phyloP scores from a whole-genome alignment of 2,329 filamentous ascomycete species.

The Plenodomus tracheiphilus region DNA sequence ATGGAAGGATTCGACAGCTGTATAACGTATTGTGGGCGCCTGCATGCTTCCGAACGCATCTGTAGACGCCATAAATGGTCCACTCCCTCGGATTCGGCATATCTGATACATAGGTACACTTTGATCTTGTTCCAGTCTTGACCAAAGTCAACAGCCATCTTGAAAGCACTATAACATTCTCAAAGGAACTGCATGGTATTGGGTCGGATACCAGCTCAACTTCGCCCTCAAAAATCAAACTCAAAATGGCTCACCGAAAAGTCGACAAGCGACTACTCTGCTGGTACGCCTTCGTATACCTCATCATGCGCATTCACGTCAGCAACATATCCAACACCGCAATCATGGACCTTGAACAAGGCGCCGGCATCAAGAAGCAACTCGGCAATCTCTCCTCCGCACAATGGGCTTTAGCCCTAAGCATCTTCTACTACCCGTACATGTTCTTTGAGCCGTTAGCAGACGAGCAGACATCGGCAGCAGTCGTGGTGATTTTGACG shows the following conservation, averaged over 20 bases:
- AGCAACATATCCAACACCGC: slow-evolving; percentile 41
- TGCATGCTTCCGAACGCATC: too few relatives aligned
- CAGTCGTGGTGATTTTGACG: too few relatives aligned
- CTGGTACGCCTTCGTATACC: slow-evolving; percentile 40
- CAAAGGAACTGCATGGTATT: slow-evolving; percentile 6
- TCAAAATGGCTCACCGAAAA: slow-evolving; percentile 31
- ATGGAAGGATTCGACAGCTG: too few relatives aligned
- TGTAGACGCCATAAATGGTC: too few relatives aligned
- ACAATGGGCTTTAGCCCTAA: slow-evolving; percentile 40
- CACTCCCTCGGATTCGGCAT: too few relatives aligned
- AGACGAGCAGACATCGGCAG: too few relatives aligned
- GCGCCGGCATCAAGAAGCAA: slow-evolving; percentile 37
- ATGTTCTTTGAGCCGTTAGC: slow-evolving; percentile 35
- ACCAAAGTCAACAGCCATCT: too few relatives aligned
- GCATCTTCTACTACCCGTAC: slow-evolving; percentile 42
- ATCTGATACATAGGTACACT: too few relatives aligned
- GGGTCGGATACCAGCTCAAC: slow-evolving; percentile 13
- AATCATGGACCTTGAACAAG: slow-evolving; percentile 41
- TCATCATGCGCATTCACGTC: slow-evolving; percentile 37
- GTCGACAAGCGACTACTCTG: slow-evolving; percentile 35
- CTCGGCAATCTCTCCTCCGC: slow-evolving; percentile 33
- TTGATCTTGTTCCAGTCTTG: too few relatives aligned
- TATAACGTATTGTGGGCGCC: too few relatives aligned
- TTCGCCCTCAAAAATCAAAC: slow-evolving; percentile 6
- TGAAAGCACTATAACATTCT: slow-evolving; percentile 5